These are phyloP conservation scores for Acacia concinna DNA, from an alignment of 331 rosid genomes.

Conservation along the genomic window DNA sequence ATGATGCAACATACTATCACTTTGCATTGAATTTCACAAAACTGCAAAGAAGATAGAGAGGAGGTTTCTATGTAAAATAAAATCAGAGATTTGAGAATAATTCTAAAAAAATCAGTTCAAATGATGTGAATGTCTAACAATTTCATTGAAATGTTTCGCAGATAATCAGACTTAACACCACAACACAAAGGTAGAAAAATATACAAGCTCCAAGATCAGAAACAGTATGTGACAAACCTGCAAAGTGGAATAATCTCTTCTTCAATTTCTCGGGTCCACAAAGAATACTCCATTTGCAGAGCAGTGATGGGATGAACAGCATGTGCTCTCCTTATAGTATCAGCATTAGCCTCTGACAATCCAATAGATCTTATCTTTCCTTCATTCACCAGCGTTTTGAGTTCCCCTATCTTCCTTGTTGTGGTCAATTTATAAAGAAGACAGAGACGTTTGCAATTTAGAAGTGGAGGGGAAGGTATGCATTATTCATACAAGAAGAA, in stretches of 20 bases:
- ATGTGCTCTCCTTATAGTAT: conserved; percentile 51
- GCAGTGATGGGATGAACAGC: conserved; percentile 62
- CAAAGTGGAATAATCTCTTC: conserved; percentile 53
- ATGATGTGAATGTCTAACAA: background rate
- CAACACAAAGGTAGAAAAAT: background rate
- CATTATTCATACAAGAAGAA: background rate
- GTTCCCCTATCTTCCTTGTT: conserved; percentile 54
- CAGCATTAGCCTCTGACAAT: conserved; percentile 47
- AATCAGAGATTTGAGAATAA: background rate
- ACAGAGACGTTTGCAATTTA: background rate
- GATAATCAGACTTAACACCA: background rate
- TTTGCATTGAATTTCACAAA: background rate
- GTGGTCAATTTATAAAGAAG: background rate
- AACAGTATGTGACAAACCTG: conserved; percentile 36
- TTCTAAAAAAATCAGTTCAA: background rate
- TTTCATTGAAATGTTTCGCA: background rate
- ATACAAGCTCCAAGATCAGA: background rate
- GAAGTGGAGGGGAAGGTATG: background rate
- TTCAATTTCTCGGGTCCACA: conserved; percentile 56
- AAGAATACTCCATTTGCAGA: conserved; percentile 53
- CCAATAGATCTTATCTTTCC: conserved; percentile 47
- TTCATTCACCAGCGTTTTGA: conserved; percentile 42
- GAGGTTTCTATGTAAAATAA: background rate
- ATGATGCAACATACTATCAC: background rate
- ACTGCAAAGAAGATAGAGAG: background rate